Base-by-base conservation (phyloP, 2,329 filamentous ascomycete species). In the Ophiobolus disseminans region DNA sequence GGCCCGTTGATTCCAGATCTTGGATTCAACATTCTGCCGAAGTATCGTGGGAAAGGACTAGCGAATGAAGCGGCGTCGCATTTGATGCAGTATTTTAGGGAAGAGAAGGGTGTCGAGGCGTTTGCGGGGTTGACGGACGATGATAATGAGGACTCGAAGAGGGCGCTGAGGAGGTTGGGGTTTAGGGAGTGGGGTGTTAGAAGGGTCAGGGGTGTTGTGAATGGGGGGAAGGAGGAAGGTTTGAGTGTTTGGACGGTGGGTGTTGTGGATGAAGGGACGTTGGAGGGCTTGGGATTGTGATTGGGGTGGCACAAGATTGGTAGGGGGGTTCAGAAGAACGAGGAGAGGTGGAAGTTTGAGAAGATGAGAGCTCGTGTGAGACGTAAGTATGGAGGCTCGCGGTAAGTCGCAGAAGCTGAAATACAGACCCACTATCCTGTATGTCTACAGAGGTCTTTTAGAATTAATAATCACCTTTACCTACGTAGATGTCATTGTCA, bases 1-100 rank as follows among this genome's bases (percentile, higher is more conserved):
- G 50, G 40, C 8, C 52, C 53, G 11, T 37, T 35, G 2, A 53
- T 55, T 5, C 61, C 61, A 13, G 61, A 64, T 21, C 21, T 64
- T 3, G 59, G 61, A 2, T 63, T 57, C 35, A 49, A 48, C 13
- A 37, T 62, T 13, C 19, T 61, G 10, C 50, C 45, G 3, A 10
- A 11, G 10, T 50, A 50, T 28, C 54, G 48, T 14, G 57, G 61
- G 1, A 53, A 49, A 5, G 61, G 61, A 2, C 61, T 60, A 19
- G 61, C 61, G 13, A 50, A 44, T 0, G 61, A 64, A 31, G 57
- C 53, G 5, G 23, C 40, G 3, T 14, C 10, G 1, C 38, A n/a
- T 0, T 17, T 55, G 20, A 45, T 57, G 38, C 21, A 49, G 35
- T 52, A 45, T 17, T 52, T 40, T 22, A 13, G 11, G 1, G 44